Evolutionary conservation across 345 rosid genomes (phyloP).

Genomic region (Eutrema heterophyllum): DNA sequence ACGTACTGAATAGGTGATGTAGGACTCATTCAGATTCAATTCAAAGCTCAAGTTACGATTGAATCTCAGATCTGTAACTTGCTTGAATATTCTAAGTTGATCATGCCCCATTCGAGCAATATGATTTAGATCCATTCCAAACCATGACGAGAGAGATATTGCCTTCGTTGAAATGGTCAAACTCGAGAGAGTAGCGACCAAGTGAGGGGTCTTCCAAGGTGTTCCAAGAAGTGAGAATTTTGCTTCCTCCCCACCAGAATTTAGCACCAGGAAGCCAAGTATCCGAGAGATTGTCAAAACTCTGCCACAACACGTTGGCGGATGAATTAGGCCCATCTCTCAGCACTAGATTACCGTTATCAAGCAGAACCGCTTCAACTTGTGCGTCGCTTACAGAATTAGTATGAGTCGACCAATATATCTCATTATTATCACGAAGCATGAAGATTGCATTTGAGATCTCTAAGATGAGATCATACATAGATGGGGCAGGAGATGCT

Average conservation of each 20-base stretch:
- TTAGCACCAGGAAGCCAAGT: conserved; percentile 68
- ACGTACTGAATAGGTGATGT: conserved; percentile 44
- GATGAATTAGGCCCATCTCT: conserved; percentile 32
- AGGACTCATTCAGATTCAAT: conserved; percentile 37
- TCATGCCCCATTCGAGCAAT: conserved; percentile 51
- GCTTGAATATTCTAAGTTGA: conserved; percentile 23
- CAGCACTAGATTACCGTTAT: conserved; percentile 53
- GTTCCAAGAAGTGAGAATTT: conserved; percentile 50
- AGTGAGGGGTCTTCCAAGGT: conserved; percentile 44
- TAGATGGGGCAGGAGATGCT: conserved; percentile 31
- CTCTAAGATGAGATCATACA: conserved; percentile 26
- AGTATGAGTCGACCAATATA: conserved; percentile 49
- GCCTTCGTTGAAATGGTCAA: background rate
- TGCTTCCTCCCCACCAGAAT: conserved; percentile 27
- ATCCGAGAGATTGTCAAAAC: conserved; percentile 52
- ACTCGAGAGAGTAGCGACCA: conserved; percentile 56
- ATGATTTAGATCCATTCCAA: conserved; percentile 39
- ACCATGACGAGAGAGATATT: conserved; percentile 28
- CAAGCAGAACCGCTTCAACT: conserved; percentile 43
- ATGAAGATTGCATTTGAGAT: conserved; percentile 49
- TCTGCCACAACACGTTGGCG: conserved; percentile 44
- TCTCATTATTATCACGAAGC: conserved; percentile 33
- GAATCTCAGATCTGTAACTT: conserved; percentile 33
- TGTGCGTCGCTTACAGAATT: conserved; percentile 5
- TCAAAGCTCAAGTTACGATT: conserved; percentile 37